Conservation (phyloP, 1,284 basidiomycete genomes). For the Fomitopsis schrenkii region DNA sequence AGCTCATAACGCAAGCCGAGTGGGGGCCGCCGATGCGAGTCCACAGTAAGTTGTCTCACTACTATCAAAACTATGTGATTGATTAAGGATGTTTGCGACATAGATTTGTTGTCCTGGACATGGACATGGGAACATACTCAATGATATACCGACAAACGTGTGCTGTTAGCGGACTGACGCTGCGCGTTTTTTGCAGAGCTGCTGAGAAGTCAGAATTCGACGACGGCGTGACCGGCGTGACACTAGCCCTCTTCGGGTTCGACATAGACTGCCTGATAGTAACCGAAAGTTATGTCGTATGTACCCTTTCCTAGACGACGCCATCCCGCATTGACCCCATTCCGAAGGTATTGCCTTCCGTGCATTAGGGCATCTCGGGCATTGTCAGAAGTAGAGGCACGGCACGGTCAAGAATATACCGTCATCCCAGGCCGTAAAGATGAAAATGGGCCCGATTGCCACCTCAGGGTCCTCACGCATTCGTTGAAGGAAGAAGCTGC, state of each 20-base stretch:
- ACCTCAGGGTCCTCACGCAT: neutral
- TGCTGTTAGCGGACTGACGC: no score
- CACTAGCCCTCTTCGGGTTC: neutral
- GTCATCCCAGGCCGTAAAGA: neutral
- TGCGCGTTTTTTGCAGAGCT: no score
- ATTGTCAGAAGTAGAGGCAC: neutral
- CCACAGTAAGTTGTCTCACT: no score
- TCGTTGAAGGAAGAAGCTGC: neutral
- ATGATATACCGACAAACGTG: no score
- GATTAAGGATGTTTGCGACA: no score
- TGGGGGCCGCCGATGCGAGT: no score
- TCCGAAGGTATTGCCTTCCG: neutral
- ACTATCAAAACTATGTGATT: no score
- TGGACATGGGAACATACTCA: no score
- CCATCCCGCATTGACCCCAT: neutral
- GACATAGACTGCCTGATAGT: neutral
- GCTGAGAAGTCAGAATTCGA: neutral
- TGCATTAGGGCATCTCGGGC: neutral
- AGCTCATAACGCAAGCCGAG: no score
- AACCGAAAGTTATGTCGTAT: neutral
- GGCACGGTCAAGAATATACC: neutral
- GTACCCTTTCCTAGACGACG: neutral
- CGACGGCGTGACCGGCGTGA: neutral
- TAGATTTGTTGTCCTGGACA: no score
- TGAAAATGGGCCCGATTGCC: neutral